phyloP scores from a whole-genome alignment of 768 basidiomycete species.

The Paxillus involutus region DNA sequence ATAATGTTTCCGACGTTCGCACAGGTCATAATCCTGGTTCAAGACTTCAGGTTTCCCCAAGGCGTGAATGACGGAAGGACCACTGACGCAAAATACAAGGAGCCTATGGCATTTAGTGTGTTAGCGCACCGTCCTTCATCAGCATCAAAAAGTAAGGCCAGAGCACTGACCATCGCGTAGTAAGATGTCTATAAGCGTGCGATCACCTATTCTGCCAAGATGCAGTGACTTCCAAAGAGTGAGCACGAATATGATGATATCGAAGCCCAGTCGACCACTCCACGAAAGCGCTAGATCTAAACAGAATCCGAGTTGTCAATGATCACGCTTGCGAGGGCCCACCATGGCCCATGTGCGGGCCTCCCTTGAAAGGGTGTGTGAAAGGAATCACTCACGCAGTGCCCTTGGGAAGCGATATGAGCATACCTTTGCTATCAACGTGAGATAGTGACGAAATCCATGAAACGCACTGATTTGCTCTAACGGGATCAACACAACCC shows the following conservation, averaged over 20 bases:
- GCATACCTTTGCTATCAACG: not conserved
- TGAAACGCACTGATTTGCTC: constrained; percentile 3
- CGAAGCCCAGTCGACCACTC: constrained; percentile 17
- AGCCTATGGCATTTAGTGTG: constrained; percentile 1
- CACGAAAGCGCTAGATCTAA: constrained; percentile 10
- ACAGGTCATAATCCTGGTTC: constrained; percentile 11
- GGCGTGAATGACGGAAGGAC: not conserved
- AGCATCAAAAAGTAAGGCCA: not conserved
- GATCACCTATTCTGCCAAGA: constrained; percentile 1
- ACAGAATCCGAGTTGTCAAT: not conserved
- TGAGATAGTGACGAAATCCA: not conserved
- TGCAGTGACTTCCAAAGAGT: constrained; percentile 15
- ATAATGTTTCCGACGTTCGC: constrained; percentile 10
- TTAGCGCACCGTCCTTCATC: not conserved
- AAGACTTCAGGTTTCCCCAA: not conserved
- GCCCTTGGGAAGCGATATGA: constrained; percentile 1
- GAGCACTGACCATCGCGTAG: constrained; percentile 17
- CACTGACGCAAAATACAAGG: constrained; percentile 18
- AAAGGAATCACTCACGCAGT: constrained; percentile 8
- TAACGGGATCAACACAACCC: not conserved
- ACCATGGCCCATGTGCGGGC: not conserved
- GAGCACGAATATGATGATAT: constrained; percentile 19
- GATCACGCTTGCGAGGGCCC: not conserved
- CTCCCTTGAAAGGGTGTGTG: too few relatives aligned
- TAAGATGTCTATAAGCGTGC: constrained; percentile 10